These are phyloP conservation scores for Wickerhamiella sorbophila DNA, from an alignment of 805 yeast genomes.

Conservation along the genomic window DNA sequence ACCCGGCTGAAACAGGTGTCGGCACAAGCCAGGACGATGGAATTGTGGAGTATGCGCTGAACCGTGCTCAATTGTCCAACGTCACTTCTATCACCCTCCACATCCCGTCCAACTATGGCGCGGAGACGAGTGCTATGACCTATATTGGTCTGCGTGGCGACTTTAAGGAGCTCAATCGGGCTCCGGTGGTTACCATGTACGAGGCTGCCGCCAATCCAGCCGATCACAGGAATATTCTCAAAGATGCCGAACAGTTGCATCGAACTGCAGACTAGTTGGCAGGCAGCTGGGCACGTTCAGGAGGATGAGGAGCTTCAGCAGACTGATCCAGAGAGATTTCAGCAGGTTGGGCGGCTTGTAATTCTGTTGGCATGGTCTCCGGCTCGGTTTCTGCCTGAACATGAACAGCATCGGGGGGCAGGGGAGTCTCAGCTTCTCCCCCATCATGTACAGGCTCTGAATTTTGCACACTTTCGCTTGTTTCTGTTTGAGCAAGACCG, in stretches of 20 bases:
- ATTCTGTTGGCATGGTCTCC: no score
- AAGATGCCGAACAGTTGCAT: neutral
- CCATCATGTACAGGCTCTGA: no score
- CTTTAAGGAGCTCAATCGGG: slow-evolving; percentile 32
- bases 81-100: slow-evolving; percentile 54
- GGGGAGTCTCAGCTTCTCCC: no score
- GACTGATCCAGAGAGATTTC: no score
- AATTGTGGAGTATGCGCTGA: slow-evolving; percentile 71
- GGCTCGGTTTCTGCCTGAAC: no score
- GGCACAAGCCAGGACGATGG: slow-evolving; percentile 27
- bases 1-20: slow-evolving; percentile 40
- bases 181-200: slow-evolving; percentile 64
- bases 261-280: neutral
- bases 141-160: slow-evolving; percentile 69
- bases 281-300: neutral
- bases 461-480: no score
- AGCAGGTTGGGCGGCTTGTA: no score
- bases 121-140: slow-evolving; percentile 41
- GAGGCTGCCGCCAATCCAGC: slow-evolving; percentile 89
- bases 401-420: no score
- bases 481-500: no score
- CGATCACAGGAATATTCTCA: slow-evolving; percentile 42
- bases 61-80: slow-evolving; percentile 60
- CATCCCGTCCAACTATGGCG: slow-evolving; percentile 51
- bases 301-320: neutral